Evolutionary conservation across 1,284 basidiomycete genomes (phyloP).

Genomic region (Pseudozyma flocculosa): DNA sequence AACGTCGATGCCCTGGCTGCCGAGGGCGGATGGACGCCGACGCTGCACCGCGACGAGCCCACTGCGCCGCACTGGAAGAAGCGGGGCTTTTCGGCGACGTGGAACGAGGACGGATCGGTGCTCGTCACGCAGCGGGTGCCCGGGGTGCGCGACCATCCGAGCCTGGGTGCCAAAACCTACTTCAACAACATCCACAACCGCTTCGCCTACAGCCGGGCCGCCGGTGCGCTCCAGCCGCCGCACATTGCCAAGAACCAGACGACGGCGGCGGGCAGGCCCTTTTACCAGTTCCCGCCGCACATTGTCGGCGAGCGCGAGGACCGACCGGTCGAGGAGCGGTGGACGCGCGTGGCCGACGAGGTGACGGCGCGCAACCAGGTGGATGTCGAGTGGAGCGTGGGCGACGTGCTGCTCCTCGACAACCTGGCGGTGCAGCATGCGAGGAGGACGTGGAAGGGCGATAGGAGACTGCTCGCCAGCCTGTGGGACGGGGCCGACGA

Average conservation of each 20-base stretch:
- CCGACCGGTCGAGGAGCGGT: conserved; percentile 19
- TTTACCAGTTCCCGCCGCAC: neutral
- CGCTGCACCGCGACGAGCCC: neutral
- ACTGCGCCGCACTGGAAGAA: conserved; percentile 26
- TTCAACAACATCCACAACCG: conserved; percentile 40
- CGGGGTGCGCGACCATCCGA: conserved; percentile 29
- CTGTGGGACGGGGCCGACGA: conserved; percentile 38
- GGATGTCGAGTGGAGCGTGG: conserved; percentile 33
- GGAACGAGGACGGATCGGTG: conserved; percentile 36
- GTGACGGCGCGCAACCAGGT: conserved; percentile 24
- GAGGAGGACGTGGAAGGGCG: conserved; percentile 29
- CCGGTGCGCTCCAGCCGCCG: conserved; percentile 14
- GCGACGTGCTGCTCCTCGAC: conserved; percentile 35
- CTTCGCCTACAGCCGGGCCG: conserved; percentile 21
- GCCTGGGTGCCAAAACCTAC: conserved; percentile 21
- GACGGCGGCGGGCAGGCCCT: no score
- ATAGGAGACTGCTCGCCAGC: conserved; percentile 29
- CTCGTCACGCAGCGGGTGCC: conserved; percentile 35
- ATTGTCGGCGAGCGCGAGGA: conserved; percentile 1
- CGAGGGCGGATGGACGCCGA: conserved; percentile 26
- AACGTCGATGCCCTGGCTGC: conserved; percentile 26
- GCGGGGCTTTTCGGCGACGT: conserved; percentile 25
- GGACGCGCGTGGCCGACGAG: conserved; percentile 18
- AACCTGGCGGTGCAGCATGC: conserved; percentile 42
- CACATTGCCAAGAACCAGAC: conserved; percentile 11